phyloP scores from a whole-genome alignment of 2,329 filamentous ascomycete species.

The Trichoderma arundinaceum region DNA sequence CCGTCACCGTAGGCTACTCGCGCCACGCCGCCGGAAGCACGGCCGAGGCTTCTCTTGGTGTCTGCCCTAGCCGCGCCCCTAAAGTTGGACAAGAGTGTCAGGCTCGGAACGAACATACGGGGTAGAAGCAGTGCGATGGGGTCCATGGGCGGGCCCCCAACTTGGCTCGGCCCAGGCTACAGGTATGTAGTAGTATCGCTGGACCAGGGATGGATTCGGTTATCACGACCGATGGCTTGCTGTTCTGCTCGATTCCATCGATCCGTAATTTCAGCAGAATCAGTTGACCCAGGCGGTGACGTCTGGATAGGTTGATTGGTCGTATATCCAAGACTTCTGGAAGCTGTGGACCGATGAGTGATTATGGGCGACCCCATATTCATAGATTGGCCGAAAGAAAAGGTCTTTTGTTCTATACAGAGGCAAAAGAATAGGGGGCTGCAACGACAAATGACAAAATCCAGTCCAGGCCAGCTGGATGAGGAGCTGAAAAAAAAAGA shows the following conservation, averaged over 20 bases:
- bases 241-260: constrained; percentile 20
- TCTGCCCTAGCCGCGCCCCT: constrained; percentile 19
- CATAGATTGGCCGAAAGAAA: constrained; percentile 1
- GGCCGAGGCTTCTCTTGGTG: background rate
- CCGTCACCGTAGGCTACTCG: background rate
- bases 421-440: background rate
- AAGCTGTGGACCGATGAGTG: constrained; percentile 24
- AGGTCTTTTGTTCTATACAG: background rate
- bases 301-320: background rate
- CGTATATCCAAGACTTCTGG: constrained; percentile 5
- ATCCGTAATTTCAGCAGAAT: constrained; percentile 30
- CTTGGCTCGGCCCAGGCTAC: constrained; percentile 23
- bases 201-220: constrained; percentile 23
- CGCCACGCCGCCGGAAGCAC: constrained; percentile 4
- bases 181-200: background rate
- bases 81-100: constrained; percentile 9
- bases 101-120: constrained; percentile 20
- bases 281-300: constrained; percentile 22
- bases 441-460: background rate
- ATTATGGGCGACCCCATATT: constrained; percentile 6
- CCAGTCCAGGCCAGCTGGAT: background rate
- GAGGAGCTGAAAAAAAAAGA: background rate
- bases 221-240: constrained; percentile 28
- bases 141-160: constrained; percentile 2
- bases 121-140: constrained; percentile 8